A percentile compares a stretch with the other conserved stretches of the same genome.
These are phyloP conservation scores for Stylonectria norvegica DNA, from an alignment of 2,329 filamentous ascomycete species.

Conservation along the genomic window DNA sequence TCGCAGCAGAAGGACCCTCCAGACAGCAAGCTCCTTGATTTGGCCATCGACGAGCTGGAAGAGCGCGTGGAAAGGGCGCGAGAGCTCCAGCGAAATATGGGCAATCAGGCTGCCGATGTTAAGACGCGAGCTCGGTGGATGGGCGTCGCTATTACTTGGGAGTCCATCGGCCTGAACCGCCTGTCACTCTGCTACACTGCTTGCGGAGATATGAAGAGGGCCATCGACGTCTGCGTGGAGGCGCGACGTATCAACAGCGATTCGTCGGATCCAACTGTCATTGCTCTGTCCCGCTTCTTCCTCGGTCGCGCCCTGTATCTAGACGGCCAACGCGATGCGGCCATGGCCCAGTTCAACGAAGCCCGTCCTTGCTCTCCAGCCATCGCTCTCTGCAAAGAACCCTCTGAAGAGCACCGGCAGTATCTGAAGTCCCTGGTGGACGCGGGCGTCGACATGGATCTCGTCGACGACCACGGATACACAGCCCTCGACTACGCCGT, in stretches of 20 bases:
- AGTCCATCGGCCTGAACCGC: slow-evolving; percentile 30
- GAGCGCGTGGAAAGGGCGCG: slow-evolving; percentile 20
- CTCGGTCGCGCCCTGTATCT: slow-evolving; percentile 29
- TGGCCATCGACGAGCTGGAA: slow-evolving; percentile 26
- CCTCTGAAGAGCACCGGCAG: slow-evolving; percentile 32
- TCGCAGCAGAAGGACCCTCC: slow-evolving; percentile 14
- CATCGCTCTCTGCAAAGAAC: slow-evolving; percentile 38
- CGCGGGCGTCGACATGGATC: slow-evolving; percentile 30
- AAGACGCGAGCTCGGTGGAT: neutral
- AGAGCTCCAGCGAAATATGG: neutral
- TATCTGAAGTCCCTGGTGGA: slow-evolving; percentile 34
- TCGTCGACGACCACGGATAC: slow-evolving; percentile 34
- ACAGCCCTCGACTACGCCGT: slow-evolving; percentile 37
- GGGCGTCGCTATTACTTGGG: slow-evolving; percentile 14
- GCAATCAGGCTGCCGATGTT: neutral
- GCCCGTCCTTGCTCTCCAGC: slow-evolving; percentile 27
- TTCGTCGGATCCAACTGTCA: slow-evolving; percentile 25
- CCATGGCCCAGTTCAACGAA: slow-evolving; percentile 29
- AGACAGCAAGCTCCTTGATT: slow-evolving; percentile 19
- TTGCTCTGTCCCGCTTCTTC: slow-evolving; percentile 32
- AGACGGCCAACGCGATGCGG: slow-evolving; percentile 22
- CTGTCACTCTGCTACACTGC: slow-evolving; percentile 34
- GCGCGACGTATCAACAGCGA: slow-evolving; percentile 10
- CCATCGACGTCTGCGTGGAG: slow-evolving; percentile 17
- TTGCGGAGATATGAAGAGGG: slow-evolving; percentile 18